Conservation (phyloP, 108 stramenopile species). For the Nitzschia sp. region DNA sequence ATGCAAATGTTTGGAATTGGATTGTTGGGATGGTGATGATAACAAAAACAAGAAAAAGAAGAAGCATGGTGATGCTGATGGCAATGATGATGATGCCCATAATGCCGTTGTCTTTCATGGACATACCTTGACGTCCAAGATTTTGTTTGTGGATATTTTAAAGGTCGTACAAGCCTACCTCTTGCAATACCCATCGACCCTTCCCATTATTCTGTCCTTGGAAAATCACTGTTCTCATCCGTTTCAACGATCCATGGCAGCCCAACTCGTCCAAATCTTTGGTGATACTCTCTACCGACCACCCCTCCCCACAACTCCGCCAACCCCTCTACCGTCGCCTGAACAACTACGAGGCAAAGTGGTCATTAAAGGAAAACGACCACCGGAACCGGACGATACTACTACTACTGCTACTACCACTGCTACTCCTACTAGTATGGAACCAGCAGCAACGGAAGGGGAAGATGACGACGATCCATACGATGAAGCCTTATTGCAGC, state of each 20-base stretch:
- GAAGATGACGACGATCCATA: constrained; percentile 21
- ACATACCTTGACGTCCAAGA: constrained; percentile 87
- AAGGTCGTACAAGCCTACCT: constrained; percentile 68
- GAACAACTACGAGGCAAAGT: constrained; percentile 75
- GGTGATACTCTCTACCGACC: constrained; percentile 73
- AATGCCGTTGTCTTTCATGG: constrained; percentile 95
- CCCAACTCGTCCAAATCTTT: constrained; percentile 52
- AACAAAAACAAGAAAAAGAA: constrained; percentile 9
- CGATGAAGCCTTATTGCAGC: no score
- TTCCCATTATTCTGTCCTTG: constrained; percentile 92
- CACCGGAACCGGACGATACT: constrained; percentile 46
- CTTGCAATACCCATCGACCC: constrained; percentile 44
- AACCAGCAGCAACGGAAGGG: no score
- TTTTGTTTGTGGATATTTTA: constrained; percentile 76
- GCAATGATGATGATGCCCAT: no score
- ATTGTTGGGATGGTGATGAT: constrained; percentile 94
- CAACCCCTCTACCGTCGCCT: constrained; percentile 70
- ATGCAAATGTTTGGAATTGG: constrained; percentile 95
- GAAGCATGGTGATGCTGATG: no score
- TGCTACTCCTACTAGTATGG: background rate
- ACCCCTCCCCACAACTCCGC: background rate
- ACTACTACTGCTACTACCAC: no score
- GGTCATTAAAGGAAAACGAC: constrained; percentile 84
- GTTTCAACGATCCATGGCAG: constrained; percentile 86
- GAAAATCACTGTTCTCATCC: constrained; percentile 94